Percentiles rank a stretch among this genome's conserved stretches.
phyloP scores from a whole-genome alignment of 2,329 filamentous ascomycete genomes.

The Colletotrichum paranaense region DNA sequence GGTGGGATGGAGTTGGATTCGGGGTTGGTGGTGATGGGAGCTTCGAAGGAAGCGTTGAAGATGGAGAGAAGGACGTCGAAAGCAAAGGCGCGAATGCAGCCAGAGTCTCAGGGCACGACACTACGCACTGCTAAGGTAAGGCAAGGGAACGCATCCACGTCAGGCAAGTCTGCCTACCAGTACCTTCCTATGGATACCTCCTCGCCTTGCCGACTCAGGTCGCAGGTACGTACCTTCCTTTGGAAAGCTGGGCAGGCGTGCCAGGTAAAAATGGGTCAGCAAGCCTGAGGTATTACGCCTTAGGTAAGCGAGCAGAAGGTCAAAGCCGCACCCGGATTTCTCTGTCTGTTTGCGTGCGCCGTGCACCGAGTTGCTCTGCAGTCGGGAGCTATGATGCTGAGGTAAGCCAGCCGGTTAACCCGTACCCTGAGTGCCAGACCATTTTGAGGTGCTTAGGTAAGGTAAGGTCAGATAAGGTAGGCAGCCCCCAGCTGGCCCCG shows the following conservation, averaged over 20 bases:
- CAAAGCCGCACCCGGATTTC: slow-evolving; percentile 7
- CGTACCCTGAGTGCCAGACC: too few relatives aligned
- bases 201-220: slow-evolving; percentile 37
- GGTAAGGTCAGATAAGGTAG: too few relatives aligned
- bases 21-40: slow-evolving; percentile 22
- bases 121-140: neutral
- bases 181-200: slow-evolving; percentile 36
- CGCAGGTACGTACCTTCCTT: slow-evolving; percentile 10
- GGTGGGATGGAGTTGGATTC: neutral
- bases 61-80: slow-evolving; percentile 35
- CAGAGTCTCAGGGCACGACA: neutral
- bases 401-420: neutral
- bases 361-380: neutral
- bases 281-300: neutral
- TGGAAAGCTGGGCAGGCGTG: neutral
- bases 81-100: slow-evolving; percentile 26
- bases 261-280: slow-evolving; percentile 12
- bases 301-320: neutral
- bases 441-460: neutral
- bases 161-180: slow-evolving; percentile 52
- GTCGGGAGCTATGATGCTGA: neutral
- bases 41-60: slow-evolving; percentile 30
- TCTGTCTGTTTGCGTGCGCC: neutral
- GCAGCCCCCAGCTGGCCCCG: too few relatives aligned
- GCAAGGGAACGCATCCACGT: slow-evolving; percentile 47